Evolutionary conservation across 495 filamentous ascomycete species (phyloP).

Genomic region (Penicillium soppii): DNA sequence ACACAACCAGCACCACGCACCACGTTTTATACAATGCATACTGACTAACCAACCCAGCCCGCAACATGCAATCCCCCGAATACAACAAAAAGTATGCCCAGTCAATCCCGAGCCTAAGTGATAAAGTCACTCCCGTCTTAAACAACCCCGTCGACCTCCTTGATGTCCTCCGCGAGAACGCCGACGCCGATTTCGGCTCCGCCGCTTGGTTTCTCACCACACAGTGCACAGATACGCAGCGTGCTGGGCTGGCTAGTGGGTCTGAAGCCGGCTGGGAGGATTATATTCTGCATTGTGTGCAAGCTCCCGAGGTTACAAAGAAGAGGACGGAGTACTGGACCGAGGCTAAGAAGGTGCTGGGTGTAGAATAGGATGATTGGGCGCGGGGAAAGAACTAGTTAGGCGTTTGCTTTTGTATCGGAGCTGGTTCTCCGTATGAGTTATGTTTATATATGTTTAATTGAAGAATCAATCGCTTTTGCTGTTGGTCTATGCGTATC

Average conservation of each 20-base stretch:
- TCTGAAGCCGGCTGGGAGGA: conserved; percentile 54
- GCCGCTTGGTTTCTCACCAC: conserved; percentile 74
- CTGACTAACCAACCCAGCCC: conserved; percentile 31
- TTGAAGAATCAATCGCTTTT: too few species aligned
- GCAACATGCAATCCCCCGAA: conserved; percentile 69
- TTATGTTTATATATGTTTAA: too few species aligned
- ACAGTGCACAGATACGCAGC: conserved; percentile 54
- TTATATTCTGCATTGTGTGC: conserved; percentile 65
- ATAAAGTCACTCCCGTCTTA: conserved; percentile 33
- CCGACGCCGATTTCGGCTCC: conserved; percentile 65
- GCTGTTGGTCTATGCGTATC: too few species aligned
- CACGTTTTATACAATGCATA: neutral
- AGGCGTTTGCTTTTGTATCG: too few species aligned
- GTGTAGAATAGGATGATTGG: too few species aligned
- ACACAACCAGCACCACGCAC: neutral
- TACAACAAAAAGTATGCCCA: conserved; percentile 64
- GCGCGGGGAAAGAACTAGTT: too few species aligned
- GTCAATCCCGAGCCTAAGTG: conserved; percentile 50
- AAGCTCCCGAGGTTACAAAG: conserved; percentile 53
- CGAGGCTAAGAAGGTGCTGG: conserved; percentile 39
- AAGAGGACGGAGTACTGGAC: conserved; percentile 58
- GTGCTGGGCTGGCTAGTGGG: conserved; percentile 46
- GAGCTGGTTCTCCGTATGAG: conserved; percentile 20
- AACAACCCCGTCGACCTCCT: conserved; percentile 49
- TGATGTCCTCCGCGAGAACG: conserved; percentile 55